Evolutionary conservation across 2,329 filamentous ascomycete species (phyloP), one percentile per base, ranked within the genome.

Genomic region (Colletotrichum viniferum): DNA sequence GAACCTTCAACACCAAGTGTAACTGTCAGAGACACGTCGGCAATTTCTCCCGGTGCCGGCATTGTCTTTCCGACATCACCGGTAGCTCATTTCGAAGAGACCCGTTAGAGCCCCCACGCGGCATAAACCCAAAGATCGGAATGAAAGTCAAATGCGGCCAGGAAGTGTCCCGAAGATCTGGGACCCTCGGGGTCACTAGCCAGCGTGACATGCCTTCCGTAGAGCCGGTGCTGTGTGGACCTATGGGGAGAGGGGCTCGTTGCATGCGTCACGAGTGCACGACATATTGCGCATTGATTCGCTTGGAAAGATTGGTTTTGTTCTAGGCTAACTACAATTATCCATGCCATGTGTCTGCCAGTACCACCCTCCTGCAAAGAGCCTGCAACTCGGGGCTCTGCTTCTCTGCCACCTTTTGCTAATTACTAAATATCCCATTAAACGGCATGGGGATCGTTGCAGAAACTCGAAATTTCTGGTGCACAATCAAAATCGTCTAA

Each of bases 51-150:
- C 62, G 73, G 26, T n/a, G 18, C 69, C 73, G 73, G 73, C 16
- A 26, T 73, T 32, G 2, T 3, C 3, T 36, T 6, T 14, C 73
- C 73, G 73, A 48, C 28, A 73, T 73, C 55, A 32, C 73, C 73
- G 73, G 69, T 73, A 36, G 63, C 69, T 58, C 73, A 73, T 75
- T 67, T 62, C n/a, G 4, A 14, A 18, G 6, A 43, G 24, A 30
- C 62, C 73, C 63, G n/a, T 73, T 34, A 24, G 56, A 30, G 38
- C 21, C 73, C 69, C 73, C 73, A 73, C 73, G 69, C 61, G 64
- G 56, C 55, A 4, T 13, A 2, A 60, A 38, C 58, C 69, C 69
- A 60, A 63, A 43, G 26, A 28, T 38, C 56, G 30, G 56, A 64
- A 30, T 34, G 10, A 16, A 4, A 61, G 24, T 30, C 16, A 18